These are phyloP conservation scores for Escallonia herrerae DNA, from an alignment of 129 eudicot genomes.

Conservation along the genomic window DNA sequence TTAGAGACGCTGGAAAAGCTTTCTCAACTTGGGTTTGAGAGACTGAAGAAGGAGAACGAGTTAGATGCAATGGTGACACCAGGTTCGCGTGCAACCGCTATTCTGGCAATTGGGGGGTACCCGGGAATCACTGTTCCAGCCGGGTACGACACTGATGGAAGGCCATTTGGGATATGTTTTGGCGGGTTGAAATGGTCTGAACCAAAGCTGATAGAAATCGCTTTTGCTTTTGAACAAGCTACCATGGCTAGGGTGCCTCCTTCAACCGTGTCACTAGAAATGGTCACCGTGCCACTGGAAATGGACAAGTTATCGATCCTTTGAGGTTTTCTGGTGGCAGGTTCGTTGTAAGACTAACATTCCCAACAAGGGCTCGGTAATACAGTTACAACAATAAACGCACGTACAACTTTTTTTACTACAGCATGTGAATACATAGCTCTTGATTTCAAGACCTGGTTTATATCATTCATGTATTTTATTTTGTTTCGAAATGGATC, in stretches of 20 bases:
- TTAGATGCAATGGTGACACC: slow-evolving; percentile 45
- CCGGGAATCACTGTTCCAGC: slow-evolving; percentile 49
- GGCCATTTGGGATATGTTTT: slow-evolving; percentile 44
- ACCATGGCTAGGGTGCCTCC: slow-evolving; percentile 35
- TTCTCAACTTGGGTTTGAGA: slow-evolving; percentile 31
- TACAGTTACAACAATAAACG: too few species aligned
- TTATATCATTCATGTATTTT: too few species aligned
- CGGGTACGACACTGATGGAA: slow-evolving; percentile 29
- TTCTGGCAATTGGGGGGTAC: slow-evolving; percentile 43
- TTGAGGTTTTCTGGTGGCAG: neutral
- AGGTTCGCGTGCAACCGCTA: slow-evolving; percentile 15
- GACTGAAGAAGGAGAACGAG: slow-evolving; percentile 25
- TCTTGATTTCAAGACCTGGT: too few species aligned
- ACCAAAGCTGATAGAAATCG: slow-evolving; percentile 39
- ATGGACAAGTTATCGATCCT: neutral
- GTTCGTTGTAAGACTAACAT: too few species aligned
- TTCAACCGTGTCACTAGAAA: neutral
- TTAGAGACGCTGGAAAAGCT: slow-evolving; percentile 16
- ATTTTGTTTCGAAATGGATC: too few species aligned
- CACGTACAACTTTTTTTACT: too few species aligned
- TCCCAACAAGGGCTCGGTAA: too few species aligned
- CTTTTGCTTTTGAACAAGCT: slow-evolving; percentile 56
- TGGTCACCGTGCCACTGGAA: neutral
- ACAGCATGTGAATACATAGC: too few species aligned
- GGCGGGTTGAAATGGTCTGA: slow-evolving; percentile 42